Base-by-base conservation (phyloP, 2,329 filamentous ascomycete species). In the Raffaelea ambrosiae region DNA sequence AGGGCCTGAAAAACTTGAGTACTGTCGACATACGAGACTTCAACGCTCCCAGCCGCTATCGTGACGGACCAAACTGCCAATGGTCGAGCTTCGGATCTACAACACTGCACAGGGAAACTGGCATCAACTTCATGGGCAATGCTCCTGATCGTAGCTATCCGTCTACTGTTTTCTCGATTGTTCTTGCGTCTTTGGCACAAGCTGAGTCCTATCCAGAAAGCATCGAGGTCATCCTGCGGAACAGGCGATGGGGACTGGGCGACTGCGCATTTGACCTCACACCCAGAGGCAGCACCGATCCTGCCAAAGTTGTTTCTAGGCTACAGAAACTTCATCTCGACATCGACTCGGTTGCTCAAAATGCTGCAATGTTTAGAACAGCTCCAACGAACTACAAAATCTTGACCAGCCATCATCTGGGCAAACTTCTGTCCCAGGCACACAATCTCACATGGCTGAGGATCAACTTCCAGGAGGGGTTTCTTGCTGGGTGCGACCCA, bases 11-110 rank as follows among this genome's bases (percentile, higher is more conserved):
- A 0, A 76, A 77, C 47, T 69, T 84, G 5, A 62, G 74, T 26
- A 75, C 70, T 0, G 59, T 85, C 14, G 74, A 77, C 21, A 63
- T 85, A 21, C 73, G 81, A 18, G 77, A 84, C 57, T 83, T 76
- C 61, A 66, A 73, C 56, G 74, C 74, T 0, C 20, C 4, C 0
- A 68, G 60, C 10, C 73, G 79, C 4, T 57, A 56, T 13, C 72
- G 80, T 3, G 80, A 84, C 43, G 65, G 65, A 2, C 42, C 29
- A 1, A 18, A 50, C 13, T 57, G 54, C 0, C 48, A 55, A 1
- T 84, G 81, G 80, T 63, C 59, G 8, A 79, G 77, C 58, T 83
- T 80, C 53, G 77, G 79, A 3, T 61, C 65, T 18, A 58, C 57
- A 0, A 73, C 70, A 0, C 63, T 68, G 10, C 33, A 53, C 11